Conservation (phyloP, 2,329 filamentous ascomycete genomes). For the Aspergillus sp. region DNA sequence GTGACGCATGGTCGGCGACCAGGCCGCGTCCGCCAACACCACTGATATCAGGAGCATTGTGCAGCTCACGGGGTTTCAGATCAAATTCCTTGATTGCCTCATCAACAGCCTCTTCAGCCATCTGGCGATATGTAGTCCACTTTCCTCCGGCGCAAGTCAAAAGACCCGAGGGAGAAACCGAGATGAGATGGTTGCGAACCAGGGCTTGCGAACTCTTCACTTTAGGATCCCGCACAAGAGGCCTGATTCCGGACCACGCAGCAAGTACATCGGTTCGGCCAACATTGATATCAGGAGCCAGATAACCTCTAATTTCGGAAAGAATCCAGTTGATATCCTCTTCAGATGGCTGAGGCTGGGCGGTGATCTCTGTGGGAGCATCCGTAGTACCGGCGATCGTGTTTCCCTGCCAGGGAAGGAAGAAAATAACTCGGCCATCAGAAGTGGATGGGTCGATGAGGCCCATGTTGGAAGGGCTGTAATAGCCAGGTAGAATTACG, state of each 20-base stretch:
- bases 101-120: conserved; percentile 88
- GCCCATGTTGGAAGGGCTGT: conserved; percentile 81
- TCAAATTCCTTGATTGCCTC: conserved; percentile 70
- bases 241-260: conserved; percentile 85
- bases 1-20: conserved; percentile 68
- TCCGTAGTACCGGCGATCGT: conserved; percentile 89
- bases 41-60: conserved; percentile 65
- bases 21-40: conserved; percentile 70
- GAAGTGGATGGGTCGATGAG: conserved; percentile 83
- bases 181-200: conserved; percentile 81
- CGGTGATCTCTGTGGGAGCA: conserved; percentile 68
- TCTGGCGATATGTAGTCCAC: conserved; percentile 91
- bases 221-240: conserved; percentile 81
- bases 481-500: conserved; percentile 83
- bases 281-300: conserved; percentile 81
- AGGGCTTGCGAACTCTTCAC: conserved; percentile 83
- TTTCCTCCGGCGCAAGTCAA: conserved; percentile 86
- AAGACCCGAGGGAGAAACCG: conserved; percentile 74
- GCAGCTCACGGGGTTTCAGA: conserved; percentile 58
- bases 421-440: conserved; percentile 88
- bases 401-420: conserved; percentile 90
- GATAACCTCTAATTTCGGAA: conserved; percentile 76
- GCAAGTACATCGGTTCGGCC: conserved; percentile 84
- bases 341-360: conserved; percentile 75
- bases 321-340: conserved; percentile 87